Evolutionary conservation across 1,139 yeast species (phyloP), one percentile per base, ranked within the genome.

Genomic region (Spathaspora sp.): DNA sequence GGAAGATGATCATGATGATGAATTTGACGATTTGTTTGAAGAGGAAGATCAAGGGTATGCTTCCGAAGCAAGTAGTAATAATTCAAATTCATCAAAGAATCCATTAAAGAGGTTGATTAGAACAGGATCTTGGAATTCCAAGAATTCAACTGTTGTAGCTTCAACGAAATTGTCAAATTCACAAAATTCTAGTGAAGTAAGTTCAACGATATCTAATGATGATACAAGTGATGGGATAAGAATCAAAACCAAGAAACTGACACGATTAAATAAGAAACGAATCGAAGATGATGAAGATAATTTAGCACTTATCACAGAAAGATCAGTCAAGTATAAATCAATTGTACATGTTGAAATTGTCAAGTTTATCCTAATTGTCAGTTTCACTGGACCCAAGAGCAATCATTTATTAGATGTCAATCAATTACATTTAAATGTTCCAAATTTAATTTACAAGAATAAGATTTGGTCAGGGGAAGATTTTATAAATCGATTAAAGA

Each of bases 391-490:
- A 2, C 78, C 85, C 1, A 86, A 87, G 39, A 76, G 78, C 45
- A 68, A 84, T 45, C 80, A 78, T 50, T 67, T 90, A 40, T 76
- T 89, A 8, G 89, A 89, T 61, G 86, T 90, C 11, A 85, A 86
- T 51, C 80, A 83, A 51, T 75, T 91, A 50, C 76, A 74, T 23
- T 70, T 90, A 31, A 75, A 73, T 23, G 68, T 89, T 37, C 97
- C 97, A 0, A 68, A 67, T n/a, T 67, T 89, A 41, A 75, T 70
- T 48, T 86, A 87, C 59, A 63, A 63, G 41, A 80, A 89, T 63
- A 84, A 82, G 67, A 70, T 89, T 26, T 88, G 96, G 95, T 82
- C 95, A 1, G 81, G 81, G 43, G 81, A 86, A 52, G 97, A 90
- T 50, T 72, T 89, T 42, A 76, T 85, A 26, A 65, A 79, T 46